These are phyloP conservation scores for Cystobasidium pallidum DNA, from an alignment of 1,284 basidiomycete genomes.

Conservation along the genomic window DNA sequence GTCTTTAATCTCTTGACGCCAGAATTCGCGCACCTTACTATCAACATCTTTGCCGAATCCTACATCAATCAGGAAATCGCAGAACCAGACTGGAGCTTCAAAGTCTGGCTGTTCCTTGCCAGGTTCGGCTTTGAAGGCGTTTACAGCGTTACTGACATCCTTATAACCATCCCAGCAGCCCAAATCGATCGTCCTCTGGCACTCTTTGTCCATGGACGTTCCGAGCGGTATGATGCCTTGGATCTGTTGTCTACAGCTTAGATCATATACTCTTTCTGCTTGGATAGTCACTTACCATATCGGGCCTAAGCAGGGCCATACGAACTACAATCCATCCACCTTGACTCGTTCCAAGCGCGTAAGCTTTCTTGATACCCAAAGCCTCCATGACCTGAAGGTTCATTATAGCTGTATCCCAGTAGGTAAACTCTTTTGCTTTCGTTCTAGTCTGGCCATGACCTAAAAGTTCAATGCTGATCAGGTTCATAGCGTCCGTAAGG, in stretches of 20 bases:
- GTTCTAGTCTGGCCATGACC: constrained; percentile 37
- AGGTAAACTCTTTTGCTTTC: constrained; percentile 28
- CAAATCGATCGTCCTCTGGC: constrained; percentile 16
- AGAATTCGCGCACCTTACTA: constrained; percentile 27
- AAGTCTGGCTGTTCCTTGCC: constrained; percentile 29
- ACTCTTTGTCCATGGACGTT: constrained; percentile 40
- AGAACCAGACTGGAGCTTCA: constrained; percentile 19
- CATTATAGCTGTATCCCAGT: constrained; percentile 42
- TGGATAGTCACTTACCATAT: constrained; percentile 4
- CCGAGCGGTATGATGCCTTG: constrained; percentile 37
- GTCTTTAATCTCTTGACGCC: constrained; percentile 27
- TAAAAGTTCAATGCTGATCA: constrained; percentile 29
- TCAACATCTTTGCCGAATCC: constrained; percentile 32
- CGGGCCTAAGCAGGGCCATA: constrained; percentile 26
- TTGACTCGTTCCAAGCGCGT: constrained; percentile 29
- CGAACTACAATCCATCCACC: constrained; percentile 38
- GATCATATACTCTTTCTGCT: not conserved
- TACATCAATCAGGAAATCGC: constrained; percentile 38
- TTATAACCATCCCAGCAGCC: constrained; percentile 42
- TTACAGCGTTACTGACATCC: constrained; percentile 4
- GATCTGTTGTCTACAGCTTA: not conserved
- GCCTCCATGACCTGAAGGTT: constrained; percentile 34
- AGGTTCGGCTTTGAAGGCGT: constrained; percentile 14
- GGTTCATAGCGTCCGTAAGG: constrained; percentile 27
- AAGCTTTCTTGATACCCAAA: constrained; percentile 39